Evolutionary conservation across 257 asterid genomes (phyloP).

Genomic region (Catharanthus roseus): DNA sequence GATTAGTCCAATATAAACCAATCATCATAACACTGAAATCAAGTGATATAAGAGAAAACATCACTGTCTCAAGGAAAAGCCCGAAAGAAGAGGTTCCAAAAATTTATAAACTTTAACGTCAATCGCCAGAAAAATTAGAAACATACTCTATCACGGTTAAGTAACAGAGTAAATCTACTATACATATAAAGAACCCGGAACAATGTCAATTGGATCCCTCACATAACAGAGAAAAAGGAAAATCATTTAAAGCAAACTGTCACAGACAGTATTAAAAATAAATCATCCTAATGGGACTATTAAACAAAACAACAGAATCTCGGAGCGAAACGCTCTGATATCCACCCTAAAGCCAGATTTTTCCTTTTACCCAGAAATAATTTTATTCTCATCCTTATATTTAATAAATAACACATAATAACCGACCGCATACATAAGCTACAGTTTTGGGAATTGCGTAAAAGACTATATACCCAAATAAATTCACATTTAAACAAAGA

Average conservation of each 20-base stretch:
- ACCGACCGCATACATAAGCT: neutral
- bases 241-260: neutral
- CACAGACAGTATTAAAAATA: neutral
- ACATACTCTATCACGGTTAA: neutral
- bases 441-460: neutral
- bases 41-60: too few relatives aligned
- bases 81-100: neutral
- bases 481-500: too few relatives aligned
- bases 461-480: too few relatives aligned
- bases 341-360: neutral
- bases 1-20: too few relatives aligned
- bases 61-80: too few relatives aligned
- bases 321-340: neutral
- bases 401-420: neutral
- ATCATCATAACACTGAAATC: too few relatives aligned
- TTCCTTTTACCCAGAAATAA: neutral
- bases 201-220: too few relatives aligned
- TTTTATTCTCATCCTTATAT: too few relatives aligned
- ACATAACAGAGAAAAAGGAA: neutral
- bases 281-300: neutral
- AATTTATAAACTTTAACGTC: neutral
- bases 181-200: too few relatives aligned
- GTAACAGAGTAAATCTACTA: neutral
- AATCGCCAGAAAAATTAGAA: neutral
- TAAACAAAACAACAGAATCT: neutral